Percentiles rank a stretch among this genome's conserved stretches.
Conservation (phyloP, 768 basidiomycete genomes). For the Cyathus striatus region DNA sequence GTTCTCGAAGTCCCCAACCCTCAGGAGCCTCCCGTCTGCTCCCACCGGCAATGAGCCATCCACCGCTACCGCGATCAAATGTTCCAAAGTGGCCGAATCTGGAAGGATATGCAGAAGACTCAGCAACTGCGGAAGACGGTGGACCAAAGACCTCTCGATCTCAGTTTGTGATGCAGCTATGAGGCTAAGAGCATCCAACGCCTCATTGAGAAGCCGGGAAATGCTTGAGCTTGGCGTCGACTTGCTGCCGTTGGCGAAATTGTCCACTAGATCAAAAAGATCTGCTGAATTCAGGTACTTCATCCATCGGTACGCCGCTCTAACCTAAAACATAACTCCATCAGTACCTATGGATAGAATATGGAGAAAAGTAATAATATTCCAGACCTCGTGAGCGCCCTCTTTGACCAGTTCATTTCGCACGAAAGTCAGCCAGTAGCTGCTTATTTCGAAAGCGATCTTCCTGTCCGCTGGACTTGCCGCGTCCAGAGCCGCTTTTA, state of each 20-base stretch:
- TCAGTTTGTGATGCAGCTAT: constrained; percentile 13
- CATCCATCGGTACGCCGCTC: constrained; percentile 44
- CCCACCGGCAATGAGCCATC: constrained; percentile 33
- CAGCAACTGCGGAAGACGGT: constrained; percentile 32
- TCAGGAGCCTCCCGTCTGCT: constrained; percentile 19
- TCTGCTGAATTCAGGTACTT: constrained; percentile 40
- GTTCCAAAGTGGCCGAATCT: constrained; percentile 34
- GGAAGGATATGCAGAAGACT: constrained; percentile 27
- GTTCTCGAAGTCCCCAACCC: constrained; percentile 6
- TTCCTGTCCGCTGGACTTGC: constrained; percentile 27
- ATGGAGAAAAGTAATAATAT: not conserved
- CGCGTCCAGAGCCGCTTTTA: constrained; percentile 33
- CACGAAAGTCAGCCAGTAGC: constrained; percentile 36
- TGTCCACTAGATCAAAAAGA: constrained; percentile 40
- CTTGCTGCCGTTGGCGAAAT: constrained; percentile 14
- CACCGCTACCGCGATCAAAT: constrained; percentile 39
- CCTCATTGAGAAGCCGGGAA: constrained; percentile 23
- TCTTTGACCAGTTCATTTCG: constrained; percentile 4
- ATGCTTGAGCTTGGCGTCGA: constrained; percentile 4
- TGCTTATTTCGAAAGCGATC: constrained; percentile 32
- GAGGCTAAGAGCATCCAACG: constrained; percentile 28
- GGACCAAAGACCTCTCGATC: constrained; percentile 18
- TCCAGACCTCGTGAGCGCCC: constrained; percentile 7
- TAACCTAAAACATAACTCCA: constrained; percentile 13
- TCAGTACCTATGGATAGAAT: not conserved